Base-by-base conservation (phyloP, 148 eudicot genomes). In the Vaccinium macrocarpon region DNA sequence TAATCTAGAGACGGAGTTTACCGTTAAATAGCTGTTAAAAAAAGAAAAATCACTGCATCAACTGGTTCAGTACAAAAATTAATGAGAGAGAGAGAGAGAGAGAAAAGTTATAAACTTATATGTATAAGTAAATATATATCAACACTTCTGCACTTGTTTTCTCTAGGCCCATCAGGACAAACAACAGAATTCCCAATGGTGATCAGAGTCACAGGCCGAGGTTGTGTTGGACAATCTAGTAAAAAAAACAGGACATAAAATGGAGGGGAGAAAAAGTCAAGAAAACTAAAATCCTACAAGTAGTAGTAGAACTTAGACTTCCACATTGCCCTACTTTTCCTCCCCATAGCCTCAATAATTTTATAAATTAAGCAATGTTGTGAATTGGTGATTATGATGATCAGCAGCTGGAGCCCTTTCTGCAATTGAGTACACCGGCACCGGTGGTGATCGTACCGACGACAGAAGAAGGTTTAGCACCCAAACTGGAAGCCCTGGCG, bases 401-500 rank as follows among this genome's bases (percentile, higher is more conserved):
- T 88, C 88, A 94, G 88, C 95, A 94, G 27, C 85, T 86, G 14
- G 94, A 81, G 15, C 95, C 93, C 85, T 90, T 94, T 71, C 77
- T 91, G 89, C 97, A 94, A 35, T 0, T 62, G 46, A 94, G 95
- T 50, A 88, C 87, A 55, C 97, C 97, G 1, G 97, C 86, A 50
- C n/a, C 66, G 9, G 83, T 62, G 0, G 97, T 94, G 25, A 94
- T 86, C 2, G 91, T 13, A 13, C 88, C 90, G 27, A 94, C 90
- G 2, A 94, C 79, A 46, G 89, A 78, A 1, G 95, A 90, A 21
- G 97, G 90, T 53, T 90, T 88, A 5, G 95, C 95, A 2, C 94
- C 93, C 84, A 94, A 80, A 75, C 97, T 94, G 5, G 97, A 94
- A 1, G 97, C 97, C 87, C 85, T 92, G 1, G 97, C 92, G 64